Evolutionary conservation across 805 yeast genomes (phyloP).

Genomic region (Starmerella etchellsii): DNA sequence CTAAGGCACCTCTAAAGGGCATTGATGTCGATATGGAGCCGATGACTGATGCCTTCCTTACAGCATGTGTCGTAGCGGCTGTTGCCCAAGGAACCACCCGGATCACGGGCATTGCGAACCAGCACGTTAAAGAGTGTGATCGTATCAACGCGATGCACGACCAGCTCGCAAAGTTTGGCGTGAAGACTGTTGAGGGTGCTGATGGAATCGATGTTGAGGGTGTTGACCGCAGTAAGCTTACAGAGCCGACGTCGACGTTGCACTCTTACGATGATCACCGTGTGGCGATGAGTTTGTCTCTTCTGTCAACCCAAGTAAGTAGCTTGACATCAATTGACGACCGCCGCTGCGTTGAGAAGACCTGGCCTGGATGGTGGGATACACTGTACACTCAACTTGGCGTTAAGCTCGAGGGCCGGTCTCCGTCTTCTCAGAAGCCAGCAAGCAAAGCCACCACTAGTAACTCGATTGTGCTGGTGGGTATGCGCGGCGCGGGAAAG

Average conservation of each 20-base stretch:
- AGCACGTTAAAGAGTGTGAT: conserved; percentile 94
- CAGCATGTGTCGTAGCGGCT: conserved; percentile 97
- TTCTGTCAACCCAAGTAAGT: conserved; percentile 60
- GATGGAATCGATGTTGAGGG: conserved; percentile 91
- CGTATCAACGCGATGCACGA: conserved; percentile 89
- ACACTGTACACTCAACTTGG: conserved; percentile 50
- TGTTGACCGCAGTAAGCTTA: conserved; percentile 22
- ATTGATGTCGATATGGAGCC: conserved; percentile 94
- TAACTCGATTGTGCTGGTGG: conserved; percentile 55
- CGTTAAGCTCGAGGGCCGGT: conserved; percentile 59
- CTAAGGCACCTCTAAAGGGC: conserved; percentile 46
- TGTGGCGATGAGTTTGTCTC: conserved; percentile 93
- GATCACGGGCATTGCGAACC: conserved; percentile 93
- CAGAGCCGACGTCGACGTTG: background rate
- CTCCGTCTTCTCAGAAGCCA: conserved; percentile 22
- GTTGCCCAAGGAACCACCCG: conserved; percentile 61
- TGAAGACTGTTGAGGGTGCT: conserved; percentile 65
- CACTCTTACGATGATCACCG: conserved; percentile 89
- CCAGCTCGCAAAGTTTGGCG: conserved; percentile 84
- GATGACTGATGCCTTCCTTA: conserved; percentile 96
- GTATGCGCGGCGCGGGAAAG: conserved; percentile 98
- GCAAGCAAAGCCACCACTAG: background rate
- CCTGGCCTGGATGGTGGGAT: conserved; percentile 99
- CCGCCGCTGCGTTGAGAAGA: conserved; percentile 86
- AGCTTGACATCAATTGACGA: conserved; percentile 64